Conservation (phyloP, 371 early-diverging fungal genomes). For the Neoconidiobolus thromboides region DNA sequence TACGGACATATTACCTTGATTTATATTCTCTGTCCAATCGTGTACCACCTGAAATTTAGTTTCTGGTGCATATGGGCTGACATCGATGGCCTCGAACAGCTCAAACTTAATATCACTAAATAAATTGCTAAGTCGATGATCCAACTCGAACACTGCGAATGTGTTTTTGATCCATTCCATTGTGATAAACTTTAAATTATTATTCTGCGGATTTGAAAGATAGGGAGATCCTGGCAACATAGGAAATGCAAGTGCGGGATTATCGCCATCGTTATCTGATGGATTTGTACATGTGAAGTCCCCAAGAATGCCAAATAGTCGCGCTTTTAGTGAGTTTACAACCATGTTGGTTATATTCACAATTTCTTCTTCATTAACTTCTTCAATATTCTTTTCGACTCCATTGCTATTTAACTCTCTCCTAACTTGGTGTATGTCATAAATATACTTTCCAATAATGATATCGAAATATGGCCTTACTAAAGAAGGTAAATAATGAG, state of each 20-base stretch:
- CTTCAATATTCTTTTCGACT: no score
- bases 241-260: conserved; percentile 23
- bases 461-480: conserved; percentile 44
- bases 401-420: background rate
- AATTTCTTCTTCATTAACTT: background rate
- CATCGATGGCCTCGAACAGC: conserved; percentile 39
- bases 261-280: conserved; percentile 7
- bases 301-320: background rate
- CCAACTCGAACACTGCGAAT: conserved; percentile 49
- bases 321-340: conserved; percentile 15
- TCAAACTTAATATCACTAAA: conserved; percentile 54
- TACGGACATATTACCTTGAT: background rate
- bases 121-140: conserved; percentile 32
- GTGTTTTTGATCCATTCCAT: conserved; percentile 61
- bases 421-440: conserved; percentile 14
- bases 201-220: conserved; percentile 9
- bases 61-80: conserved; percentile 59
- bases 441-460: conserved; percentile 30
- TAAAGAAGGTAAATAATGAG: conserved; percentile 57
- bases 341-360: background rate
- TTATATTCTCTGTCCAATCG: conserved; percentile 21
- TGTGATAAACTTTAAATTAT: conserved; percentile 28
- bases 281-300: conserved; percentile 7
- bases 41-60: conserved; percentile 64
- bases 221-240: conserved; percentile 41